A percentile compares a stretch with the other conserved stretches of the same genome.
These are phyloP conservation scores for Excoecaria agallocha DNA, from an alignment of 345 rosid genomes.

Conservation along the genomic window DNA sequence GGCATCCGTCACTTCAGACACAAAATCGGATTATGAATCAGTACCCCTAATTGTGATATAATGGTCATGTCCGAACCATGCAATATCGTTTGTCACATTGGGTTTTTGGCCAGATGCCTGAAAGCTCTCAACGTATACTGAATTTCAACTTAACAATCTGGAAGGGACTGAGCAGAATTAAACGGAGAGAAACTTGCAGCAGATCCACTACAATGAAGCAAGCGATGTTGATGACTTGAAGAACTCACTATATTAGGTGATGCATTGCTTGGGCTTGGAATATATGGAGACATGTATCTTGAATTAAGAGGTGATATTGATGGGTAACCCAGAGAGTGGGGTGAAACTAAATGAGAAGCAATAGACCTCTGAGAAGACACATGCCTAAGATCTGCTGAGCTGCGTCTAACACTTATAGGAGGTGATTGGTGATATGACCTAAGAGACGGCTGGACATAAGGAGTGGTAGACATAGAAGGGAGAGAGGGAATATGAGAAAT, in stretches of 20 bases:
- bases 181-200: slow-evolving; percentile 84
- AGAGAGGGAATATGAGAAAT: slow-evolving; percentile 46
- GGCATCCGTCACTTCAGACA: neutral
- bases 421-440: slow-evolving; percentile 57
- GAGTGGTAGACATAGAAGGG: slow-evolving; percentile 49
- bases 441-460: slow-evolving; percentile 59
- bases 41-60: neutral
- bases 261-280: slow-evolving; percentile 71
- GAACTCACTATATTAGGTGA: slow-evolving; percentile 53
- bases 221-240: slow-evolving; percentile 47
- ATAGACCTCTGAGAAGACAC: slow-evolving; percentile 70
- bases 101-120: neutral
- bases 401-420: slow-evolving; percentile 50
- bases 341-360: slow-evolving; percentile 59
- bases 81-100: neutral
- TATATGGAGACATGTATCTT: slow-evolving; percentile 60
- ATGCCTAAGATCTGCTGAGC: slow-evolving; percentile 68
- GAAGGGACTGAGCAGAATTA: slow-evolving; percentile 86
- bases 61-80: neutral
- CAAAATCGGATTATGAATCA: neutral
- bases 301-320: slow-evolving; percentile 64
- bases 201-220: slow-evolving; percentile 72
- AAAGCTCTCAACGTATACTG: neutral
- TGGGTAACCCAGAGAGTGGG: slow-evolving; percentile 73
- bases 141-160: slow-evolving; percentile 42